Percentiles rank a stretch among this genome's conserved stretches.
Evolutionary conservation across 1,284 basidiomycete genomes (phyloP).

Genomic region (Trichosporon sp.): DNA sequence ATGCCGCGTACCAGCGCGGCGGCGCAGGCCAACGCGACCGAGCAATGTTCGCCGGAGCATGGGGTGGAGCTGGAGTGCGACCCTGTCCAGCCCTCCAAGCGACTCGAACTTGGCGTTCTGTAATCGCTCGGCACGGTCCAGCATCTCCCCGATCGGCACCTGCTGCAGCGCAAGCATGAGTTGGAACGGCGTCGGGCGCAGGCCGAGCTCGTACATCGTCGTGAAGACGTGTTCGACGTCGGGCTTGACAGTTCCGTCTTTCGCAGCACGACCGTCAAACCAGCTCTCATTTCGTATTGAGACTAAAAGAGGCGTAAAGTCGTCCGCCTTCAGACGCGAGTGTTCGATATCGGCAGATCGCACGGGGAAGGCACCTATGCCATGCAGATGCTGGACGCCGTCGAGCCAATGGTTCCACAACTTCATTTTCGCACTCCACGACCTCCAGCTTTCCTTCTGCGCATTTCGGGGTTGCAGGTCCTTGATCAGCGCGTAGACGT

Average conservation of each 20-base stretch:
- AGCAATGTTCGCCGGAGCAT: not conserved
- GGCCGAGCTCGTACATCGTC: not conserved
- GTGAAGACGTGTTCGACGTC: not conserved
- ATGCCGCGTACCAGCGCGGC: not conserved
- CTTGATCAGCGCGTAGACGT: constrained; percentile 6
- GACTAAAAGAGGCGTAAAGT: constrained; percentile 16
- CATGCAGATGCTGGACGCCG: not conserved
- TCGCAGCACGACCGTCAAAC: not conserved
- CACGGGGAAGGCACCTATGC: constrained; percentile 11
- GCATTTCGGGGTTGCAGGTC: not conserved
- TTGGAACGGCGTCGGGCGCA: constrained; percentile 3
- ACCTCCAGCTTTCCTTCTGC: not conserved
- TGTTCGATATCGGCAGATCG: not conserved
- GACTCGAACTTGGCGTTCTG: not conserved
- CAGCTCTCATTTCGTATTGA: not conserved
- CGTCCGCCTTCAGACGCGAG: constrained; percentile 3
- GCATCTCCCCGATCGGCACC: not conserved
- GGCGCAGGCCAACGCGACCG: not conserved
- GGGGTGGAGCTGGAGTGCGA: not conserved
- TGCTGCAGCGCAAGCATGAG: not conserved
- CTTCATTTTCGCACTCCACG: not conserved
- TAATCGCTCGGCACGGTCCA: not conserved
- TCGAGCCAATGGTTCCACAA: constrained; percentile 19
- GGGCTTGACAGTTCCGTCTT: not conserved
- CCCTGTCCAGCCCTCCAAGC: not conserved